A percentile compares a stretch with the other conserved stretches of the same genome.
These are phyloP conservation scores for Parachaetomium inaequale DNA, from an alignment of 495 filamentous ascomycete genomes.

Conservation along the genomic window DNA sequence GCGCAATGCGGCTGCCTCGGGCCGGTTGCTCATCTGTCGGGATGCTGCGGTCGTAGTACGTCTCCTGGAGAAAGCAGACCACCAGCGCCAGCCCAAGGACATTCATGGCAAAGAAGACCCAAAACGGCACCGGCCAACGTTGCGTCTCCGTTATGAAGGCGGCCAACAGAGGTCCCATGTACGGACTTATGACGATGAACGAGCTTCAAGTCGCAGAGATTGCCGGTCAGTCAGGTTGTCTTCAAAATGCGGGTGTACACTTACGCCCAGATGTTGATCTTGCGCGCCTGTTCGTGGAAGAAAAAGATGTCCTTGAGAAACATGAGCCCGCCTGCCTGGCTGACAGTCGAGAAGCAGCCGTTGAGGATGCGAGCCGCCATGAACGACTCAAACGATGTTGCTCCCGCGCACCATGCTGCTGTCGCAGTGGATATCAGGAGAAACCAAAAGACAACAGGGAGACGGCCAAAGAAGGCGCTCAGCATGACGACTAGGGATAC, in stretches of 20 bases:
- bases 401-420: constrained; percentile 52
- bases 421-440: constrained; percentile 47
- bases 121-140: constrained; percentile 53
- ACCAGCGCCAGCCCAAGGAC: constrained; percentile 48
- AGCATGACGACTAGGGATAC: constrained; percentile 45
- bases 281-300: constrained; percentile 59
- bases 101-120: constrained; percentile 51
- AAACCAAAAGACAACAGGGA: constrained; percentile 59
- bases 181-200: constrained; percentile 51
- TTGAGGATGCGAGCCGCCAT: constrained; percentile 59
- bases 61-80: constrained; percentile 55
- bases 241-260: background rate
- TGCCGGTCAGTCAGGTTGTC: background rate
- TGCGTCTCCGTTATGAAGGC: constrained; percentile 53
- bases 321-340: constrained; percentile 53
- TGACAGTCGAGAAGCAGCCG: constrained; percentile 59
- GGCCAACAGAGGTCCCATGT: constrained; percentile 57
- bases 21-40: constrained; percentile 44
- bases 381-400: constrained; percentile 52
- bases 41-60: constrained; percentile 54
- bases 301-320: constrained; percentile 66
- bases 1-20: constrained; percentile 36
- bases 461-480: constrained; percentile 57
- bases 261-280: constrained; percentile 60
- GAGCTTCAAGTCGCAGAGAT: constrained; percentile 10